Evolutionary conservation across 805 yeast genomes (phyloP), one percentile per base, ranked within the genome.

Genomic region (Candida khao-thaluensis): DNA sequence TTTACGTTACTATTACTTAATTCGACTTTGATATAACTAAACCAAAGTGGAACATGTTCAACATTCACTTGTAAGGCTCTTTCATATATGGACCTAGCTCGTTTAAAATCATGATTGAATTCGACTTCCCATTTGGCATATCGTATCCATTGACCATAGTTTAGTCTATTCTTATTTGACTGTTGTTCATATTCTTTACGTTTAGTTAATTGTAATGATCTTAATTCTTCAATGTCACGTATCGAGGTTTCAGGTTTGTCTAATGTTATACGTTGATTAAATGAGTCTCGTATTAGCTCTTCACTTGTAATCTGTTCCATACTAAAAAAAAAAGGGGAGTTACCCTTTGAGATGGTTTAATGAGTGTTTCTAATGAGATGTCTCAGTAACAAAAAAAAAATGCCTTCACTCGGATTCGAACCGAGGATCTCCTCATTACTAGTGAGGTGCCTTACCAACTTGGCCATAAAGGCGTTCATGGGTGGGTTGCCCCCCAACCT

Each of bases 41-140:
- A 69, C 98, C 99, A 91, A 35, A 91, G 59, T 4, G 95, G 89
- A 2, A 90, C 80, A 55, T 82, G 79, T 20, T 81, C 77, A 11
- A 78, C 75, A 51, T 87, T 84, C 7, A 86, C 87, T 37, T 80
- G 83, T 22, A 91, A 57, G 0, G 95, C 95, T 37, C 98, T 70
- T 58, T 91, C 99, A 62, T 84, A 85, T 5, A 93, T 71, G 0
- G 96, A 85, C 40, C 98, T 68, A 0, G 95, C 95, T 16, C 97
- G 69, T 14, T 76, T 70, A 44, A 76, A 71, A 53, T 91, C 95
- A 43, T 79, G 82, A 50, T 86, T 91, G 43, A 64, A 60, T 4
- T 83, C 84, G 3, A 81, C 58, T 60, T 91, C 99, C 77, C 89
- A 87, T 42, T 75, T 76, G 0, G 96, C 98, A 59, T 91, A 93